Evolutionary conservation across 176 grass and related monocot species (phyloP), one percentile per base, ranked within the genome.

Genomic region (Triticum monococcum): DNA sequence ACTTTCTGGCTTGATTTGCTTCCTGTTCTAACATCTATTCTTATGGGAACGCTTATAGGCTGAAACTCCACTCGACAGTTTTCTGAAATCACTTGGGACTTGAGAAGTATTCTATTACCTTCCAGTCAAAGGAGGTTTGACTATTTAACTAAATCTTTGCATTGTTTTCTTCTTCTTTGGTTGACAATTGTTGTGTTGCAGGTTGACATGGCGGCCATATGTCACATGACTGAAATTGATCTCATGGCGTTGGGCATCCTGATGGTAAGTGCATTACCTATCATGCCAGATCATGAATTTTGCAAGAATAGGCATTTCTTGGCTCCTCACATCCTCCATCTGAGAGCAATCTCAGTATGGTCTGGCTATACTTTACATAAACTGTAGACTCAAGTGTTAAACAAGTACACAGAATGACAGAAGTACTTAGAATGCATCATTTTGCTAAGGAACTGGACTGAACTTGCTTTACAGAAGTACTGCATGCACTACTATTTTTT

Each of bases 171-270:
- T 23, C 60, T 2, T 77, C 31, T 84, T 64, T 79, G 23, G 59
- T 95, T 89, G 83, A 82, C 64, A 71, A 28, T 68, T 85, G 69
- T 78, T 78, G 46, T 50, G 67, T 76, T 81, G n/a, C 87, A 98
- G 97, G 90, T 98, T 89, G 97, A 98, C 90, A 96, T 96, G 94
- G 84, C 86, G 46, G 94, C 94, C 85, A 90, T 98, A 65, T 84
- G 89, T 76, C 96, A 98, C 85, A 98, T 98, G 96, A 98, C 88
- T 43, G 96, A 98, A 75, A 75, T 81, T 50, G 96, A 98, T 91
- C 91, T 98, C 48, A 98, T 90, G 86, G 94, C 93, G 66, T 84
- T 98, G 71, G 96, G 93, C 72, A 89, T 98, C 81, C 96, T 90
- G 8, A 98, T 98, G 96, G 96, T 98, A 89, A n/a, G 77, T 35